Conservation (phyloP, 2,329 filamentous ascomycete species). For the Fusarium nisikadoi region DNA sequence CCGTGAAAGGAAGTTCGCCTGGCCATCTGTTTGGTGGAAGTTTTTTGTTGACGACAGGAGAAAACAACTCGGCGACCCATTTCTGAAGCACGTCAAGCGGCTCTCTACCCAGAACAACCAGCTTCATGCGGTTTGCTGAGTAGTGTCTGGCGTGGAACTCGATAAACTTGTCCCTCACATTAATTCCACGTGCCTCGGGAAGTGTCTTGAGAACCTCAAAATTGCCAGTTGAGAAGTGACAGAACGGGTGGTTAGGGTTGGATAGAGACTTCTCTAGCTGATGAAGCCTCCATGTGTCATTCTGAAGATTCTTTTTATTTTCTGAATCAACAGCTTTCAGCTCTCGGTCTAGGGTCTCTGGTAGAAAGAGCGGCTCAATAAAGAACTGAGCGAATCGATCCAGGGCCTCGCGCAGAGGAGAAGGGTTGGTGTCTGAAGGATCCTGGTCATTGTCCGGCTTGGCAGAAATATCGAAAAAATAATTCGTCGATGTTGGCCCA, state of each 20-base stretch:
- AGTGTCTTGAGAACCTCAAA: constrained; percentile 85
- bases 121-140: constrained; percentile 91
- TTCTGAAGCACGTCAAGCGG: constrained; percentile 81
- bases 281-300: constrained; percentile 85
- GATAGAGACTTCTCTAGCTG: constrained; percentile 91
- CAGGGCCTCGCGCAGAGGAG: constrained; percentile 79
- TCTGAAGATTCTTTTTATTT: constrained; percentile 97
- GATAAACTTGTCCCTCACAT: constrained; percentile 91
- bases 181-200: constrained; percentile 81
- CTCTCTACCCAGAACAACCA: constrained; percentile 86
- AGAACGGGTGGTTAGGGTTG: constrained; percentile 87
- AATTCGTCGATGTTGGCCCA: constrained; percentile 92
- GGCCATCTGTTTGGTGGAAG: constrained; percentile 70
- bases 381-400: constrained; percentile 97
- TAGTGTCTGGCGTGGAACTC: constrained; percentile 91
- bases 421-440: constrained; percentile 65
- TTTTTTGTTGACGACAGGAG: constrained; percentile 83
- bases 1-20: constrained; percentile 60
- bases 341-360: constrained; percentile 86
- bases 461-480: constrained; percentile 94
- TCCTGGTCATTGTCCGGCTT: constrained; percentile 73
- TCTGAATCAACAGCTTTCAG: constrained; percentile 91
- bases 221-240: constrained; percentile 92
- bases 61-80: constrained; percentile 88
- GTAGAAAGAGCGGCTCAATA: constrained; percentile 85